Evolutionary conservation across 805 yeast genomes (phyloP).

Genomic region (Blastobotrys attinorum): DNA sequence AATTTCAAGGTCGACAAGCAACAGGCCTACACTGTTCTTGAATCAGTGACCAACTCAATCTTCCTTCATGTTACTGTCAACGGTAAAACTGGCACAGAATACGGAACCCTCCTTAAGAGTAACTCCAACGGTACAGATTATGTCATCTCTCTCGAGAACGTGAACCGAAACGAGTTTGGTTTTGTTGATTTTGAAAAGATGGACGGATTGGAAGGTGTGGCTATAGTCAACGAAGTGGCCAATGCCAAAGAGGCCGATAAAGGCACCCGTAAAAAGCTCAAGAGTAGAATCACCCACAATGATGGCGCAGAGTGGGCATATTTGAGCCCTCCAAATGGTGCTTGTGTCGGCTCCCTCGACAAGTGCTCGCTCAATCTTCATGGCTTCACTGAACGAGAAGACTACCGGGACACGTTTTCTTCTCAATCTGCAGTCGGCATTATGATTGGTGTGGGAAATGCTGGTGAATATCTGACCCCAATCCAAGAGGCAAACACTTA

Average conservation of each 20-base stretch:
- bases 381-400: slow-evolving; percentile 82
- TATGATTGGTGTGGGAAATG: slow-evolving; percentile 89
- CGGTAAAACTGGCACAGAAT: slow-evolving; percentile 43
- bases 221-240: slow-evolving; percentile 60
- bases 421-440: slow-evolving; percentile 87
- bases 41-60: slow-evolving; percentile 61
- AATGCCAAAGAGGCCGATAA: slow-evolving; percentile 41
- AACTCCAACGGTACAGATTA: slow-evolving; percentile 88
- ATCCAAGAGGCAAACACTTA: slow-evolving; percentile 55
- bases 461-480: slow-evolving; percentile 53
- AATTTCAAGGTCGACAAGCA: slow-evolving; percentile 49
- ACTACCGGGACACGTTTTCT: slow-evolving; percentile 75
- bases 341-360: slow-evolving; percentile 45
- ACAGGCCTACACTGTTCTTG: slow-evolving; percentile 72
- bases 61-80: slow-evolving; percentile 77
- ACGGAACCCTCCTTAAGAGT: slow-evolving; percentile 77
- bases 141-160: slow-evolving; percentile 56
- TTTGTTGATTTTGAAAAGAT: slow-evolving; percentile 85
- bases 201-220: slow-evolving; percentile 77
- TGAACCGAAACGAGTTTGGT: slow-evolving; percentile 66
- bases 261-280: slow-evolving; percentile 48
- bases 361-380: slow-evolving; percentile 79
- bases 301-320: slow-evolving; percentile 87
- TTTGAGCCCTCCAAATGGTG: slow-evolving; percentile 59
- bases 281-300: slow-evolving; percentile 71